A percentile compares a stretch with the other conserved stretches of the same genome.
Conservation (phyloP, 805 yeast species). For the Suhomyces kilbournensis region DNA sequence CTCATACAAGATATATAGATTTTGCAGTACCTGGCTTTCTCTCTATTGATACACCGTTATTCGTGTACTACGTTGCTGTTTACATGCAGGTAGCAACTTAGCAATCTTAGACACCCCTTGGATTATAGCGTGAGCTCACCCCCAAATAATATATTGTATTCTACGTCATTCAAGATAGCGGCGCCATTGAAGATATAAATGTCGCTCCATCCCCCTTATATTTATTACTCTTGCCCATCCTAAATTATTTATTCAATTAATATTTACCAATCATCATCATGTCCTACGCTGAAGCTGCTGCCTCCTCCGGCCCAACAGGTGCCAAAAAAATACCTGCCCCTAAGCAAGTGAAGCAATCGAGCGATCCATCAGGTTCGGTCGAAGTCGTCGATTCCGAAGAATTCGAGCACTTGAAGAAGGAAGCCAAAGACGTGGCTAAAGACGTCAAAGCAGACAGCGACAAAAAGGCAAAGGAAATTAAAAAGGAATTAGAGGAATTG, state of each 20-base stretch:
- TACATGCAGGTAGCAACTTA: conserved; percentile 4
- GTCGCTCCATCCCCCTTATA: neutral
- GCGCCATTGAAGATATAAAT: neutral
- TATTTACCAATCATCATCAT: conserved; percentile 1
- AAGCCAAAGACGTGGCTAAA: conserved; percentile 18
- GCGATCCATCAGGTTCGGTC: conserved; percentile 22
- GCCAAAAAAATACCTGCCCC: conserved; percentile 32
- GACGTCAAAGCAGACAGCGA: conserved; percentile 18
- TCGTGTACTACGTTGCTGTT: neutral
- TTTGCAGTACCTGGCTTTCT: neutral
- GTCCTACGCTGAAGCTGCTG: conserved; percentile 42
- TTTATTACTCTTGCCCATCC: neutral
- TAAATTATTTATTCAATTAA: neutral
- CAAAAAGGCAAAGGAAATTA: conserved; percentile 9
- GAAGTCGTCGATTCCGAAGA: conserved; percentile 21
- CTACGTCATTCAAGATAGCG: conserved; percentile 1
- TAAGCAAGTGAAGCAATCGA: conserved; percentile 17
- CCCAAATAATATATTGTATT: neutral
- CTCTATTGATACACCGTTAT: neutral
- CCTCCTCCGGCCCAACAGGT: conserved; percentile 36
- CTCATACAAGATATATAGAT: neutral
- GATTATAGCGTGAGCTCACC: neutral
- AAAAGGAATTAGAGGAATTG: conserved; percentile 14
- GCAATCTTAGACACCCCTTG: neutral
- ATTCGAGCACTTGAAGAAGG: conserved; percentile 20